Evolutionary conservation across 768 basidiomycete species (phyloP), one percentile per base, ranked within the genome.

Genomic region (Mycena olivaceomarginata): DNA sequence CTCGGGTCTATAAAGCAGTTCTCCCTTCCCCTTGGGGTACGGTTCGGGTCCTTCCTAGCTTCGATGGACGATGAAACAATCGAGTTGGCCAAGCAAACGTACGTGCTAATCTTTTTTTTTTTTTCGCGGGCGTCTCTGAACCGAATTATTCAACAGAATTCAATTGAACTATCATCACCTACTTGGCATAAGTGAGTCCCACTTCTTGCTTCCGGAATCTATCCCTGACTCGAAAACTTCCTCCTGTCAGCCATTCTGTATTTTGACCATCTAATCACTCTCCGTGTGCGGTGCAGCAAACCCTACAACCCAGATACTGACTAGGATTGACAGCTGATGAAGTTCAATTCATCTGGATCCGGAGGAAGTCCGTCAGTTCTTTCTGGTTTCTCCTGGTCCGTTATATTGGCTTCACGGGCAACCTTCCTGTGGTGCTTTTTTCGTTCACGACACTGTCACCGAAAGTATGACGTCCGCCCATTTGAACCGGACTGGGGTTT

Each of bases 351-450:
- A 39, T 62, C 60, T 62, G 60, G 60, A 62, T 62, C 16, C 60
- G 60, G 22, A 62, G 37, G 39, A 40, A 40, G 60, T 62, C 60
- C 37, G 22, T 15, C 39, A 62, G 60, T 62, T 62, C 60, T 16
- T 62, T 40, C 60, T 62, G 60, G 60, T 62, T 62, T 62, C 15
- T 62, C 60, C 37, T 62, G 60, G 39, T 62, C 22, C 60, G 60
- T 15, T 62, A 62, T 40, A 62, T 62, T 40, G 60, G 60, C 20
- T 62, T 62, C 39, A 20, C 16, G 13, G 60, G 60, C 13, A 62
- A 62, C 39, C 20, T 62, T 18, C 60, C 60, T 40, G 60, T 62
- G 15, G 39, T 62, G 22, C 39, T 62, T 25, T 62, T 62, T 40
- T 62, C 60, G 16, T 62, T 62, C 39, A 62, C 37, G 60, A 62